Conservation (phyloP, 2,329 filamentous ascomycete genomes). For the Lasiodiplodia sp. region DNA sequence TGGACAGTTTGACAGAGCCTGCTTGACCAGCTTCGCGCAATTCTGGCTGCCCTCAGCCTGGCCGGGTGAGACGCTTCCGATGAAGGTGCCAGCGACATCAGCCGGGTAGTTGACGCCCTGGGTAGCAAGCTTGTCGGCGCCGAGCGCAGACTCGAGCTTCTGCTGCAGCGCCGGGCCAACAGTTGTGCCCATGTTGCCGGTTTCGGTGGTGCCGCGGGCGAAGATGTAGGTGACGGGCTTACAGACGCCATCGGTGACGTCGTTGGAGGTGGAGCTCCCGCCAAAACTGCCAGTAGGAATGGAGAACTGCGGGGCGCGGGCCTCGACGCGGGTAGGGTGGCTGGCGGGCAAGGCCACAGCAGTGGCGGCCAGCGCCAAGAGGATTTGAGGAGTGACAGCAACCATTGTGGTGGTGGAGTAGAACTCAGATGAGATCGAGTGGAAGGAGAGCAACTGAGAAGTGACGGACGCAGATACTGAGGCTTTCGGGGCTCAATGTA, state of each 20-base stretch:
- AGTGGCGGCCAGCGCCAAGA: conserved; percentile 14
- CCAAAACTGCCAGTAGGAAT: conserved; percentile 17
- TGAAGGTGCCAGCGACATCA: conserved; percentile 40
- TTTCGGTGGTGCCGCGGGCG: conserved; percentile 63
- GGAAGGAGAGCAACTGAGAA: background rate
- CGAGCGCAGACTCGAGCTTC: conserved; percentile 52
- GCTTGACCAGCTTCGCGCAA: conserved; percentile 48
- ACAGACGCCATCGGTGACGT: conserved; percentile 46
- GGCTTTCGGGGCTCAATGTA: background rate
- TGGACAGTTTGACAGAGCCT: conserved; percentile 53
- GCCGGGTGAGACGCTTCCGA: conserved; percentile 48
- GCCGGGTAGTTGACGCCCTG: conserved; percentile 63
- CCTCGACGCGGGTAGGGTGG: background rate
- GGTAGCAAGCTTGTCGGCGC: conserved; percentile 53
- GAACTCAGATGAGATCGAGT: background rate
- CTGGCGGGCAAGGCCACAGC: background rate
- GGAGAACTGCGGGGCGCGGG: conserved; percentile 18
- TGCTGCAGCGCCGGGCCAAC: conserved; percentile 61
- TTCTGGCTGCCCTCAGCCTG: conserved; percentile 52
- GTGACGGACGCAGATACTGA: background rate
- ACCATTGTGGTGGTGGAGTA: conserved; percentile 1
- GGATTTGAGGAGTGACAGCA: background rate
- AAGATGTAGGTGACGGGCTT: conserved; percentile 62
- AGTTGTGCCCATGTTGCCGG: conserved; percentile 59
- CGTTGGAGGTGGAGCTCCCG: conserved; percentile 38